Base-by-base conservation (phyloP, 768 basidiomycete genomes). In the Xerocomellus dryophilus region DNA sequence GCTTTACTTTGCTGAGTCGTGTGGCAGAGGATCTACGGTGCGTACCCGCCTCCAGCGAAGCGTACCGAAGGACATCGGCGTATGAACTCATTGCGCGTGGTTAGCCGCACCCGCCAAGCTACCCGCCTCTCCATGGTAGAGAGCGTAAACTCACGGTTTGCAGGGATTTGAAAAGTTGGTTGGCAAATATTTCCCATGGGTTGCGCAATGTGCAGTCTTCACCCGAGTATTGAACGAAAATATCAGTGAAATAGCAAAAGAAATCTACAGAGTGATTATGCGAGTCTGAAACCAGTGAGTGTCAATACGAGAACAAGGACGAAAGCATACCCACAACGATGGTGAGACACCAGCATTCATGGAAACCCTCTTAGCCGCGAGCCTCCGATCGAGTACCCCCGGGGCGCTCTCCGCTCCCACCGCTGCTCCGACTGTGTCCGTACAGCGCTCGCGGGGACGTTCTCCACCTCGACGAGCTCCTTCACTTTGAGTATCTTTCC, bases 401-500 rank as follows among this genome's bases (percentile, higher is more conserved):
- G 74, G 11, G 78, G 70, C 10, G 88, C 81, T 68, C 78, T 83
- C 64, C 90, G 75, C 57, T 87, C 86, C 62, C 70, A 68, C 60
- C 82, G 77, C 74, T 86, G 84, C 72, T 90, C 78, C 57, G 80
- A 73, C 66, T 84, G 83, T n/a, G 83, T 86, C 72, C 79, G 78
- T 23, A 93, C 90, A 51, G 78, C 74, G 32, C 78, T 76, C 23
- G 75, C 74, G 0, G 86, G 81, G 15, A 97, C 93, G 66, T 95
- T 96, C 69, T 85, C 79, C 40, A 98, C 93, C 65, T 88, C 81
- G 10, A 97, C 82, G 41, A 98, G 75, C 73, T 98, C 94, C 77
- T 97, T 98, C 52, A 97, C 83, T 21, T 73, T 73, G 44, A 98
- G 76, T 46, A 97, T 93, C 70, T 90, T 90, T 14, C 95, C 94